Conservation (phyloP, 106 monocot genomes). For the Dioscorea alata region DNA sequence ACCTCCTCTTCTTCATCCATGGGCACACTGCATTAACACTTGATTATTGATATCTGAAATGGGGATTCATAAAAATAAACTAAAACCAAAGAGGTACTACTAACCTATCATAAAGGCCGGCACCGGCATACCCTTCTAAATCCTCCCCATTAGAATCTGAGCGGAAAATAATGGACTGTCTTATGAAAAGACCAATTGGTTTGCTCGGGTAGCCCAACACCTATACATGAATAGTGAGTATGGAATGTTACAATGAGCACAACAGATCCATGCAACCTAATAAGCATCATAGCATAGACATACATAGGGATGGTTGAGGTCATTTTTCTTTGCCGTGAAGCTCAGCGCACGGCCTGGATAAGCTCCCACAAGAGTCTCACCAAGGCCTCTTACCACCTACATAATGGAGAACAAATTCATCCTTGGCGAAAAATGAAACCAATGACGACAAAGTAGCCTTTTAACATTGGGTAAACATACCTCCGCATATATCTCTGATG, state of each 20-base stretch:
- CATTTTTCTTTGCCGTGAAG: slow-evolving; percentile 70
- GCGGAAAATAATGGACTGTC: slow-evolving; percentile 76
- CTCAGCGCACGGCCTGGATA: slow-evolving; percentile 96
- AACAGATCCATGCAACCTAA: not conserved
- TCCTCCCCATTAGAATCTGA: slow-evolving; percentile 99
- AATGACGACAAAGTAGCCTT: not conserved
- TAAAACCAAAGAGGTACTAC: not conserved
- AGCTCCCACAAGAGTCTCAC: slow-evolving; percentile 96
- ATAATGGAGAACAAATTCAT: not conserved
- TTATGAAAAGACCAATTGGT: slow-evolving; percentile 87
- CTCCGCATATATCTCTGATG: slow-evolving; percentile 96
- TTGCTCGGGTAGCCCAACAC: slow-evolving; percentile 91
- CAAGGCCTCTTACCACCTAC: slow-evolving; percentile 92
- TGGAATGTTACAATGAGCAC: not conserved
- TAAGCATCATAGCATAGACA: not conserved
- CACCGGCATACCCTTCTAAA: slow-evolving; percentile 97
- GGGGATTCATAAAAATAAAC: too few relatives aligned
- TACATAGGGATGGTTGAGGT: slow-evolving; percentile 73
- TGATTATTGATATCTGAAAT: not conserved
- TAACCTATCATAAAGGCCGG: slow-evolving; percentile 93
- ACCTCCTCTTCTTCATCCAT: slow-evolving; percentile 89
- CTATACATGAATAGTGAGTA: slow-evolving; percentile 22
- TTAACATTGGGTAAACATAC: slow-evolving; percentile 17
- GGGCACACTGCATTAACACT: slow-evolving; percentile 48
- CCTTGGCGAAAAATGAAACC: not conserved